These are phyloP conservation scores for Acer campestre DNA, from an alignment of 345 rosid genomes.

Conservation along the genomic window DNA sequence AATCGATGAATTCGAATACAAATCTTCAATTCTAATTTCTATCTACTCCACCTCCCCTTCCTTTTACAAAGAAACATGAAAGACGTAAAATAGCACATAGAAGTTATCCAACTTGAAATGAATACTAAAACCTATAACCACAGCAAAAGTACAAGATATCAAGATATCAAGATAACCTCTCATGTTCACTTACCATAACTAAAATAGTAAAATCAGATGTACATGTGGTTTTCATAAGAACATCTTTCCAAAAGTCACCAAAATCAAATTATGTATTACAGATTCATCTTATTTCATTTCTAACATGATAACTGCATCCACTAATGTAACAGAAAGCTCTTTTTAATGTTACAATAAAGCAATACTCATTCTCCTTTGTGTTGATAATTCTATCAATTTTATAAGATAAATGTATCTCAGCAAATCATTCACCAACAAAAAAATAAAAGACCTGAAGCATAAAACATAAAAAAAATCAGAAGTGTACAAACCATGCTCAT, in stretches of 20 bases:
- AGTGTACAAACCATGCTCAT: constrained; percentile 24
- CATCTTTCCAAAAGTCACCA: background rate
- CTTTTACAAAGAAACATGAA: background rate
- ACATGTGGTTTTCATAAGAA: background rate
- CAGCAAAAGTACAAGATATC: background rate
- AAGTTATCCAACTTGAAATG: background rate
- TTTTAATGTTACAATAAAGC: background rate
- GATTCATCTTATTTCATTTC: background rate
- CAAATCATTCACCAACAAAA: background rate
- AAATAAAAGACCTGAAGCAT: background rate
- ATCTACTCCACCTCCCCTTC: background rate
- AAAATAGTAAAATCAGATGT: constrained; percentile 7
- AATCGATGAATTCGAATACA: too few relatives aligned
- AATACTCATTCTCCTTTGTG: background rate
- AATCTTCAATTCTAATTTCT: background rate
- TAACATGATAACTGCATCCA: background rate
- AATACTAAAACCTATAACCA: background rate
- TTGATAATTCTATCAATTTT: background rate
- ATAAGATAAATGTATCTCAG: background rate
- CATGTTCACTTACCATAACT: background rate
- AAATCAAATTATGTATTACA: background rate
- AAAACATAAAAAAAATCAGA: background rate
- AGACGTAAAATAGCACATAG: background rate
- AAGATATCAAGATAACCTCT: background rate
- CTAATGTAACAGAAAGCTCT: background rate